These are phyloP conservation scores for Clarireedia homoeocarpa DNA, from an alignment of 2,329 filamentous ascomycete genomes.

Conservation along the genomic window DNA sequence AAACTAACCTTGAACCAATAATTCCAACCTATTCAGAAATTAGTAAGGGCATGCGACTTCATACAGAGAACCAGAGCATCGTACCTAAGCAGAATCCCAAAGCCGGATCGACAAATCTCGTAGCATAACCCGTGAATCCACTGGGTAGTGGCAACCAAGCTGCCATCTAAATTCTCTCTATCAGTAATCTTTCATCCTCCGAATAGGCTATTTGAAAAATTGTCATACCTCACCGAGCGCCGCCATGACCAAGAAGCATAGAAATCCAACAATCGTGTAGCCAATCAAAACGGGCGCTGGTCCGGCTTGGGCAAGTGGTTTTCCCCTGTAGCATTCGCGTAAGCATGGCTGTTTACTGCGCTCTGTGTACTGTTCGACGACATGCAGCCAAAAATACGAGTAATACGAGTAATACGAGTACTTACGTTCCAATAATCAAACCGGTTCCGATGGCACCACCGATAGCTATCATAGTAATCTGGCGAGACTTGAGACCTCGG, in stretches of 20 bases:
- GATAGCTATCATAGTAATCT: slow-evolving; percentile 60
- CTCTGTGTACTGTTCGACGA: not conserved
- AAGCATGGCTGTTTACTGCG: slow-evolving; percentile 1
- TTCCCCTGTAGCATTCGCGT: slow-evolving; percentile 27
- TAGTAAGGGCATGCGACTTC: not conserved
- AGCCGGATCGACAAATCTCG: slow-evolving; percentile 71
- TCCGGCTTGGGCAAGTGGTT: slow-evolving; percentile 38
- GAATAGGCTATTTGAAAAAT: not conserved
- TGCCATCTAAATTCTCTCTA: slow-evolving; percentile 47
- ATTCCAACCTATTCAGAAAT: slow-evolving; percentile 15
- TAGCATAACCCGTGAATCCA: slow-evolving; percentile 76
- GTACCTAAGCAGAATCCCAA: slow-evolving; percentile 70
- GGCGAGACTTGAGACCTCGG: slow-evolving; percentile 44
- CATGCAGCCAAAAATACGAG: too few relatives aligned
- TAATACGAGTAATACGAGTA: not conserved
- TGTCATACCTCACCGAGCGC: slow-evolving; percentile 39
- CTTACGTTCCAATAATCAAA: slow-evolving; percentile 58
- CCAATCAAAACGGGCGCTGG: slow-evolving; percentile 65
- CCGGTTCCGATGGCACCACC: slow-evolving; percentile 54
- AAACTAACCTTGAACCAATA: slow-evolving; percentile 27
- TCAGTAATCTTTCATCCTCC: not conserved
- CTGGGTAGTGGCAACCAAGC: slow-evolving; percentile 71
- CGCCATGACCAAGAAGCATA: slow-evolving; percentile 78
- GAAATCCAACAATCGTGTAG: slow-evolving; percentile 58
- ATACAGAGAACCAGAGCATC: slow-evolving; percentile 21